A percentile compares a stretch with the other conserved stretches of the same genome.
phyloP scores from a whole-genome alignment of 1,284 basidiomycete species.

The Gymnopus androsaceus region DNA sequence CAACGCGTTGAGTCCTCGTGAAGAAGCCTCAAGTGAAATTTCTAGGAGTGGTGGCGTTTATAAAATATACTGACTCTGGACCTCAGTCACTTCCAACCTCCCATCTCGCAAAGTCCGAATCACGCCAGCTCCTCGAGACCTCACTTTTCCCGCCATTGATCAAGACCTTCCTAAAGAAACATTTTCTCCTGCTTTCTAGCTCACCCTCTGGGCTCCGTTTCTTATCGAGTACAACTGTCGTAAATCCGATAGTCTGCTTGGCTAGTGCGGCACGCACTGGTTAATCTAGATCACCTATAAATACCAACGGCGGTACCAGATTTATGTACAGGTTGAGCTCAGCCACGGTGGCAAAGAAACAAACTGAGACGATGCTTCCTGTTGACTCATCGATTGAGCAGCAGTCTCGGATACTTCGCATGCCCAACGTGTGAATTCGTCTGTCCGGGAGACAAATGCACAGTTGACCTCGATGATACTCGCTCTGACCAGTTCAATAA shows the following conservation, averaged over 20 bases:
- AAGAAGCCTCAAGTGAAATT: too few relatives aligned
- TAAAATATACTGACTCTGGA: not conserved
- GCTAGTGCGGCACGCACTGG: constrained; percentile 80
- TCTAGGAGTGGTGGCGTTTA: too few relatives aligned
- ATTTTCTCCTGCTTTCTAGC: constrained; percentile 49
- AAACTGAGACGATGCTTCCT: constrained; percentile 32
- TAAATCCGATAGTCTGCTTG: constrained; percentile 86
- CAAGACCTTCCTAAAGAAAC: constrained; percentile 59
- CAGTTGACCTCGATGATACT: constrained; percentile 93
- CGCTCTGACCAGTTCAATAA: constrained; percentile 73
- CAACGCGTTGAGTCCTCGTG: too few relatives aligned
- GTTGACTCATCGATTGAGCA: constrained; percentile 64
- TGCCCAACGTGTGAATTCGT: constrained; percentile 79
- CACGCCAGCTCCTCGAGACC: constrained; percentile 51
- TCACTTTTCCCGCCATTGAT: constrained; percentile 65
- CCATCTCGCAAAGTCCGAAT: constrained; percentile 69
- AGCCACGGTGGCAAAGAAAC: constrained; percentile 48
- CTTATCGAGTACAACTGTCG: constrained; percentile 60
- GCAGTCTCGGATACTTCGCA: constrained; percentile 85
- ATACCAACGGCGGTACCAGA: constrained; percentile 71
- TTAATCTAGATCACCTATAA: constrained; percentile 57
- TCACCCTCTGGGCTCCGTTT: constrained; percentile 41
- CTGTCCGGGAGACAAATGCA: constrained; percentile 92
- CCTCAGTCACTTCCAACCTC: constrained; percentile 45
- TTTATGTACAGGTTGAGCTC: constrained; percentile 72